Evolutionary conservation across 2,329 filamentous ascomycete species (phyloP), one percentile per base, ranked within the genome.

Genomic region (Kalmusia sp.): DNA sequence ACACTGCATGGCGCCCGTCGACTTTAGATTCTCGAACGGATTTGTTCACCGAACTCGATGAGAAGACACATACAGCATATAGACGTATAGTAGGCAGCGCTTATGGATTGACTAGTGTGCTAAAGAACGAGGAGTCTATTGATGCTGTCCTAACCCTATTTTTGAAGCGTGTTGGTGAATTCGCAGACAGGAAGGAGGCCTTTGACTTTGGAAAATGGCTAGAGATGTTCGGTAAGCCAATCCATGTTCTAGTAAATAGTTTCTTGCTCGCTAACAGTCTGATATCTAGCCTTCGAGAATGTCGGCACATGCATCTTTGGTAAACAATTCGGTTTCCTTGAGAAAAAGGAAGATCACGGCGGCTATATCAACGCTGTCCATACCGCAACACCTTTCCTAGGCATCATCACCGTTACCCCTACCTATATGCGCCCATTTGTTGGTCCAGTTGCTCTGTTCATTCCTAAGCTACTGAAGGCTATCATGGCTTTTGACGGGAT

Each of bases 281-380:
- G 5, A 37, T 17, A 21, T n/a, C 37, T 28, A n/a, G 65, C 60
- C 17, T 61, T 52, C 44, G 60, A 63, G 22, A 50, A 57, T 1
- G 52, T 63, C 22, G 60, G 55, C 19, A 53, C 50, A 17, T 35
- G 56, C 3, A 59, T 63, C 35, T 62, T 54, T 35, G 61, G 59
- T 9, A 30, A 51, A 6, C 48, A 51, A 33, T 57, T 64, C 24
- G 57, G 59, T n/a, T 65, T 65, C 44, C 19, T 65, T 9, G 49
- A 58, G 24, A 39, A 59, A 2, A 49, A 57, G 12, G 34, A 59
- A 3, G 62, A 65, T 38, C 52, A 61, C 21, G 53, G 49, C 9
- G 46, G 27, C 21, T 63, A 52, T 25, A 62, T 63, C 12, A 41
- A 52, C 3, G 50, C 75, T 1, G 58, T 77, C 1, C 69, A 77